These are phyloP conservation scores for Plasmodium ovale DNA, from an alignment of 169 alveolate species.

Conservation along the genomic window DNA sequence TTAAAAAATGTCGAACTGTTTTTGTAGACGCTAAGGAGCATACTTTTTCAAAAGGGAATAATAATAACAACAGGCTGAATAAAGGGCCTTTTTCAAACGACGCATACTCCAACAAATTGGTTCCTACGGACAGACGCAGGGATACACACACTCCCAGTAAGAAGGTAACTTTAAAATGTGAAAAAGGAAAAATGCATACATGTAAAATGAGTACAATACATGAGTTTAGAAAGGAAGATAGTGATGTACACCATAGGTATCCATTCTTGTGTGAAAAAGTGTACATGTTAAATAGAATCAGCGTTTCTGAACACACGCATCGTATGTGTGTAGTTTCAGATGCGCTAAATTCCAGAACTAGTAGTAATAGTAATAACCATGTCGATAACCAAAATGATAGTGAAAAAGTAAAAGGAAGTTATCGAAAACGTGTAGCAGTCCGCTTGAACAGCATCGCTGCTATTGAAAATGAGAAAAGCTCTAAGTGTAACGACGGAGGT, in stretches of 20 bases:
- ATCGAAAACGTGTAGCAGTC: too few relatives aligned
- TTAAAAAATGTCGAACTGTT: constrained; percentile 21
- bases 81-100: background rate
- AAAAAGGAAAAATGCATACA: constrained; percentile 8
- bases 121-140: constrained; percentile 4
- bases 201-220: constrained; percentile 1
- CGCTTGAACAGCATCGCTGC: too few relatives aligned
- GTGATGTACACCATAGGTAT: background rate
- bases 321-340: constrained; percentile 19
- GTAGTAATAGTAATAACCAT: constrained; percentile 3
- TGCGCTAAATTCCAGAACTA: constrained; percentile 9
- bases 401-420: too few relatives aligned
- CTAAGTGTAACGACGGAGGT: background rate
- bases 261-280: background rate
- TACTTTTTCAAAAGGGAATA: background rate
- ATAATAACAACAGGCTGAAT: constrained; percentile 9
- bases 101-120: background rate
- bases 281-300: background rate
- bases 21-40: constrained; percentile 28
- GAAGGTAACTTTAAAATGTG: constrained; percentile 20
- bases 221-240: background rate
- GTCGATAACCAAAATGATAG: background rate
- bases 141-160: background rate
- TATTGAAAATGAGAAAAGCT: background rate
- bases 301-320: constrained; percentile 23